Percentiles rank a stretch among this genome's conserved stretches.
phyloP scores from a whole-genome alignment of 345 rosid species.

The Fremontodendron californicum region DNA sequence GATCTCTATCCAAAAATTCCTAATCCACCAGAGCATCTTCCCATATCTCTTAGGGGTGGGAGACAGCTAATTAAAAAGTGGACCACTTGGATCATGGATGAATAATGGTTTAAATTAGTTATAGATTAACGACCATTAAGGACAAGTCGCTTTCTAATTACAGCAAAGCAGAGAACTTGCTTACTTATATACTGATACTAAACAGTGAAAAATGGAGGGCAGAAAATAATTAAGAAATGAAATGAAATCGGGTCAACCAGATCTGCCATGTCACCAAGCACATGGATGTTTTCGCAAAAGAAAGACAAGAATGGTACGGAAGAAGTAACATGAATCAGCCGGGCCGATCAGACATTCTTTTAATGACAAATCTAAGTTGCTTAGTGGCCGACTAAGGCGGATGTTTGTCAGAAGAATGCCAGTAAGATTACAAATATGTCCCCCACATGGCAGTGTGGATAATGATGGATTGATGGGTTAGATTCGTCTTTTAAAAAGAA shows the following conservation, averaged over 20 bases:
- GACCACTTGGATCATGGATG: conserved; percentile 1
- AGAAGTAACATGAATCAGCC: background rate
- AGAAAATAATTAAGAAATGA: background rate
- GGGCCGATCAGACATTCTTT: conserved; percentile 15
- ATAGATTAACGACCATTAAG: background rate
- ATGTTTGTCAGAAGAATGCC: background rate
- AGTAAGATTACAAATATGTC: background rate
- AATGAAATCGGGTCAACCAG: conserved; percentile 7
- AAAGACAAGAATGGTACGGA: background rate
- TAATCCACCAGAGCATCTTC: background rate
- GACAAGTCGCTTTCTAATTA: background rate
- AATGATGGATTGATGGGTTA: background rate
- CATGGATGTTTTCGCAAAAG: background rate
- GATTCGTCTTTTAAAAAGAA: background rate
- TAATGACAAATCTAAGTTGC: background rate
- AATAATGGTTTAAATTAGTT: background rate
- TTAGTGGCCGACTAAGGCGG: background rate
- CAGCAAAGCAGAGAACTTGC: background rate
- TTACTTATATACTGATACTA: background rate
- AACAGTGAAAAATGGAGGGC: background rate
- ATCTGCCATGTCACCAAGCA: background rate
- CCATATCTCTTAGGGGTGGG: conserved; percentile 15
- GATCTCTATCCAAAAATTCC: conserved; percentile 1
- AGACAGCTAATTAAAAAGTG: conserved; percentile 22
- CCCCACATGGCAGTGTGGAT: background rate